Evolutionary conservation across 1,284 basidiomycete species (phyloP).

Genomic region (Microbotryum scabiosae): DNA sequence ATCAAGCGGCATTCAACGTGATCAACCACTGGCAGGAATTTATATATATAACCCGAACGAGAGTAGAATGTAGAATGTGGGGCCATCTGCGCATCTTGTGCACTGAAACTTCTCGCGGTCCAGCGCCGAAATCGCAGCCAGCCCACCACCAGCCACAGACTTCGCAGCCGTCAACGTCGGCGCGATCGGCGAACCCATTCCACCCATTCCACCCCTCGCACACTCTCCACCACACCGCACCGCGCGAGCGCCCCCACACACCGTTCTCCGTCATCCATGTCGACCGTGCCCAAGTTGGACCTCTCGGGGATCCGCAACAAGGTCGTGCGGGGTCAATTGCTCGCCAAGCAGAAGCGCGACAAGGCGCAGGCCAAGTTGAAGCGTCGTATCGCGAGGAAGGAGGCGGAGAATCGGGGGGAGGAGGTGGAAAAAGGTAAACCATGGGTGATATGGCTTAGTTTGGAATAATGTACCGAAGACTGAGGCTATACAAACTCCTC

Average conservation of each 20-base stretch:
- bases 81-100: too few species aligned
- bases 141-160: too few species aligned
- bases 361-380: constrained; percentile 75
- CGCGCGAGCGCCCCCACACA: background rate
- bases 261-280: constrained; percentile 3
- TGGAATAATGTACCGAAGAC: background rate
- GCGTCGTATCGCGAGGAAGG: constrained; percentile 62
- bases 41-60: too few species aligned
- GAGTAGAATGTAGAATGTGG: too few species aligned
- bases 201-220: too few species aligned
- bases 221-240: too few species aligned
- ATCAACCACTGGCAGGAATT: background rate
- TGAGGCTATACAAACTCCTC: background rate
- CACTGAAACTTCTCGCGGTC: too few species aligned
- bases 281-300: constrained; percentile 4
- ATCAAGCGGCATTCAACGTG: background rate
- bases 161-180: too few species aligned
- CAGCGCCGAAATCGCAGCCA: too few species aligned
- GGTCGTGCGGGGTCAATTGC: constrained; percentile 38
- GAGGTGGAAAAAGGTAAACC: constrained; percentile 35
- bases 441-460: background rate
- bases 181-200: too few species aligned
- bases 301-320: constrained; percentile 39
- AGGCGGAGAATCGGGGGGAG: constrained; percentile 51
- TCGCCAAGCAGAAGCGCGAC: constrained; percentile 61